Percentiles rank a stretch among this genome's conserved stretches.
Conservation (phyloP, 1,139 yeast genomes). For the Suhomyces guaymorum region DNA sequence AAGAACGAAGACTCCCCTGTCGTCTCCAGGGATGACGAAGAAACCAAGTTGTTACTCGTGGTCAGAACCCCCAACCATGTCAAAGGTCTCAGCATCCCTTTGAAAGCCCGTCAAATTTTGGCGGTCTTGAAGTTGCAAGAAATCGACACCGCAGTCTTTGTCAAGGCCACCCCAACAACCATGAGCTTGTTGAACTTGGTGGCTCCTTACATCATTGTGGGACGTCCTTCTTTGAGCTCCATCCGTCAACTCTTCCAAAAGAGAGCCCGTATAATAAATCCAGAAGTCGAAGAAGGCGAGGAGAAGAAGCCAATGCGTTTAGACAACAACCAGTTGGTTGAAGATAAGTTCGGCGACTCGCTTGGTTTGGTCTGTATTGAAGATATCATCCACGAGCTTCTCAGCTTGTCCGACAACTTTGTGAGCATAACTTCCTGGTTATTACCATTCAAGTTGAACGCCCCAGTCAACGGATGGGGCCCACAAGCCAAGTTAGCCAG, state of each 20-base stretch:
- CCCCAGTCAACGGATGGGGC: slow-evolving; percentile 75
- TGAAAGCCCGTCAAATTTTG: slow-evolving; percentile 62
- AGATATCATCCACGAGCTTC: slow-evolving; percentile 72
- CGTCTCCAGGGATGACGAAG: slow-evolving; percentile 15
- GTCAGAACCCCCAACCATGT: slow-evolving; percentile 61
- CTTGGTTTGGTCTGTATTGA: slow-evolving; percentile 75
- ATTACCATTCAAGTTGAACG: slow-evolving; percentile 65
- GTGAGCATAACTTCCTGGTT: slow-evolving; percentile 60
- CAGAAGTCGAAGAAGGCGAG: slow-evolving; percentile 35
- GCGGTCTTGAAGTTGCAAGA: slow-evolving; percentile 57
- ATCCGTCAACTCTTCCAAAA: slow-evolving; percentile 74
- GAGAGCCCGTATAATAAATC: slow-evolving; percentile 59
- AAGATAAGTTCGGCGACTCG: slow-evolving; percentile 65
- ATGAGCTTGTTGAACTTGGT: slow-evolving; percentile 63
- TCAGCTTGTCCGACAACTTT: slow-evolving; percentile 62
- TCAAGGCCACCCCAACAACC: slow-evolving; percentile 57
- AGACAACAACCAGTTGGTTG: slow-evolving; percentile 73
- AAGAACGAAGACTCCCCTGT: slow-evolving; percentile 21
- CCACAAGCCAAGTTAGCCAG: slow-evolving; percentile 57
- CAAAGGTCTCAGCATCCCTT: slow-evolving; percentile 64
- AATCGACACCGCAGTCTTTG: slow-evolving; percentile 68
- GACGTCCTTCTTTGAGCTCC: slow-evolving; percentile 68
- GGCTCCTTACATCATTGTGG: slow-evolving; percentile 72
- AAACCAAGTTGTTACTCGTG: slow-evolving; percentile 59
- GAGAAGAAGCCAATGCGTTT: slow-evolving; percentile 31